Conservation (phyloP, 2,329 filamentous ascomycete genomes). For the Diaporthe velutina region DNA sequence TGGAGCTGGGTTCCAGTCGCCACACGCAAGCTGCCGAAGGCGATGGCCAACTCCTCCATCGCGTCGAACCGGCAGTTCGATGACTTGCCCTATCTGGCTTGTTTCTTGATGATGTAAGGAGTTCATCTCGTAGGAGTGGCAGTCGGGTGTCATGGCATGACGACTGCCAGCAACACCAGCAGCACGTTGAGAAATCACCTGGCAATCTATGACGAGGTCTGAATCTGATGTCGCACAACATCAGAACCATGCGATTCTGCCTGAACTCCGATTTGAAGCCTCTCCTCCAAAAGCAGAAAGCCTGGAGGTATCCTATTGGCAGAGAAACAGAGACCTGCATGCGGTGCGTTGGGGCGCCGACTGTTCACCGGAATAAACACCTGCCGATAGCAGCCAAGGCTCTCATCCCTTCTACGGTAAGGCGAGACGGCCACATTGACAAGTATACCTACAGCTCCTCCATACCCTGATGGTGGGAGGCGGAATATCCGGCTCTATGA, state of each 20-base stretch:
- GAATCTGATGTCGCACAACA: neutral
- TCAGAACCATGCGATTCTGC: neutral
- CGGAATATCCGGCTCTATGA: neutral
- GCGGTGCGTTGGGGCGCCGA: neutral
- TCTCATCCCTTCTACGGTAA: too few species aligned
- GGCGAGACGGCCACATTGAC: neutral
- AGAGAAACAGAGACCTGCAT: neutral
- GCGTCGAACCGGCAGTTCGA: too few species aligned
- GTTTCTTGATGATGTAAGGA: neutral
- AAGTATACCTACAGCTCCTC: too few species aligned
- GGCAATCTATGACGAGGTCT: neutral
- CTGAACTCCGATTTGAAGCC: neutral
- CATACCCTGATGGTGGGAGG: neutral
- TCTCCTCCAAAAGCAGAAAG: neutral
- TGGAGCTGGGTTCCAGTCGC: neutral
- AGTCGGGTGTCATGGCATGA: neutral
- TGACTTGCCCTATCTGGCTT: too few species aligned
- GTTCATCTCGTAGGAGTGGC: neutral
- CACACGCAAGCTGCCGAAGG: neutral
- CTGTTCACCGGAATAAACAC: neutral
- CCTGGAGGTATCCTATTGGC: neutral
- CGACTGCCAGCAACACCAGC: neutral
- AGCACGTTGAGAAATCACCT: too few species aligned
- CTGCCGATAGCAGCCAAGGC: neutral
- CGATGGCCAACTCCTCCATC: neutral